Evolutionary conservation across 2,329 filamentous ascomycete species (phyloP).

Genomic region (Calonectria multiphialidica): DNA sequence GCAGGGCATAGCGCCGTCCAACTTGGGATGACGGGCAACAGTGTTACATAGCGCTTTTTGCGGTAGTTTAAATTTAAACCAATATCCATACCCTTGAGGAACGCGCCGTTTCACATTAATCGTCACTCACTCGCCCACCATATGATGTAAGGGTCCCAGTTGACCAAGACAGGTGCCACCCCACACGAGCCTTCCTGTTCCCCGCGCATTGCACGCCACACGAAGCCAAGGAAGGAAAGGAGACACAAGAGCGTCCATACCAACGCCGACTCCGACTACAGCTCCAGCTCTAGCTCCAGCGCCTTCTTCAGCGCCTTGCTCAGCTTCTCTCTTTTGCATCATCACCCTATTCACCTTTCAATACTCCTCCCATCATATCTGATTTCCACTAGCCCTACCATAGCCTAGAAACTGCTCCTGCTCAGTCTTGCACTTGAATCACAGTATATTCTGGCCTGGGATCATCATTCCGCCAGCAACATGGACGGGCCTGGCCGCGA

Average conservation of each 20-base stretch:
- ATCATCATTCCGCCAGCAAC: background rate
- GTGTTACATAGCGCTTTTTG: slow-evolving; percentile 9
- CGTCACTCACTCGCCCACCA: background rate
- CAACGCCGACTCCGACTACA: too few species aligned
- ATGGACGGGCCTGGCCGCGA: background rate
- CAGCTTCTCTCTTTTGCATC: background rate
- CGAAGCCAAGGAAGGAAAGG: background rate
- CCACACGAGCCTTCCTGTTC: too few species aligned
- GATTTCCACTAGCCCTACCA: background rate
- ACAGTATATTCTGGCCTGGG: background rate
- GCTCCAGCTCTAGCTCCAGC: background rate
- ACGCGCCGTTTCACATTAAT: background rate
- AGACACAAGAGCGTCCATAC: background rate
- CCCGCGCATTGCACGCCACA: background rate
- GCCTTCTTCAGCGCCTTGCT: background rate
- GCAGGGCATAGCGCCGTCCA: background rate
- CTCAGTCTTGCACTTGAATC: background rate
- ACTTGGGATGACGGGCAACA: background rate
- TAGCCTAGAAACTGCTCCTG: background rate
- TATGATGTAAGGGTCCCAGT: background rate
- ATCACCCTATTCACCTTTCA: background rate
- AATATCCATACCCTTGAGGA: background rate
- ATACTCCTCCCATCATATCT: background rate
- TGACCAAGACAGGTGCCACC: background rate
- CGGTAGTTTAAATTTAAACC: slow-evolving; percentile 4